phyloP scores from a whole-genome alignment of 208 protist species.

The Leptomonas seymouri region DNA sequence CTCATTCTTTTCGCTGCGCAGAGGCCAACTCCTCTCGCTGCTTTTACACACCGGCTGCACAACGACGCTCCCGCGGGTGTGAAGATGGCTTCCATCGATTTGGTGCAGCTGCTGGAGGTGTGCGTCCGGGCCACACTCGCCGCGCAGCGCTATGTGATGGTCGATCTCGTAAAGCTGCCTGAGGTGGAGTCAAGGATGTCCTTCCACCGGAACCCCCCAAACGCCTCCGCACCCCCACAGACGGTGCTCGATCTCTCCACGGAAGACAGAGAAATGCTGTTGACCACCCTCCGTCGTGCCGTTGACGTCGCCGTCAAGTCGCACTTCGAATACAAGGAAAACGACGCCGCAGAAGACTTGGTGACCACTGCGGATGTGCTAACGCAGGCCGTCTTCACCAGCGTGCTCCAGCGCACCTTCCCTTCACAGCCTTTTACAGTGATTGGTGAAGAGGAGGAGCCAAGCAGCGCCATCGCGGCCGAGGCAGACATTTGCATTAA shows the following conservation, averaged over 20 bases:
- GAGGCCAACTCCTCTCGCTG: neutral
- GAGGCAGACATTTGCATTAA: slow-evolving; percentile 32
- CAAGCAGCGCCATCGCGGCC: slow-evolving; percentile 16
- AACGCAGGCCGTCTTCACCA: slow-evolving; percentile 50
- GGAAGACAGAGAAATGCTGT: slow-evolving; percentile 14
- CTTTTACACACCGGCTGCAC: neutral
- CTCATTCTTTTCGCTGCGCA: too few relatives aligned
- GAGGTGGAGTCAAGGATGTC: slow-evolving; percentile 7
- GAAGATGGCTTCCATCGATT: slow-evolving; percentile 36
- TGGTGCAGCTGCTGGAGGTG: slow-evolving; percentile 44
- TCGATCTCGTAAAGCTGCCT: slow-evolving; percentile 35
- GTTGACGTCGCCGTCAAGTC: slow-evolving; percentile 55
- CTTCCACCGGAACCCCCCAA: slow-evolving; percentile 2
- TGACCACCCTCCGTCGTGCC: slow-evolving; percentile 24
- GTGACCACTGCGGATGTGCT: slow-evolving; percentile 72
- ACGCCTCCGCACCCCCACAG: slow-evolving; percentile 1
- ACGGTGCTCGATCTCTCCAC: slow-evolving; percentile 43
- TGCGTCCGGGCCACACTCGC: slow-evolving; percentile 43
- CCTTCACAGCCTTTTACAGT: slow-evolving; percentile 55
- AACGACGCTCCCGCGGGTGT: neutral
- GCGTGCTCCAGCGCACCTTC: slow-evolving; percentile 35
- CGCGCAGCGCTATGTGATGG: slow-evolving; percentile 57
- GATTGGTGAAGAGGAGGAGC: slow-evolving; percentile 56
- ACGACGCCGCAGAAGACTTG: slow-evolving; percentile 43
- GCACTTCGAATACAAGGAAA: slow-evolving; percentile 41